phyloP scores from a whole-genome alignment of 352 stramenopile genomes.

The Phytopythium helicoides region DNA sequence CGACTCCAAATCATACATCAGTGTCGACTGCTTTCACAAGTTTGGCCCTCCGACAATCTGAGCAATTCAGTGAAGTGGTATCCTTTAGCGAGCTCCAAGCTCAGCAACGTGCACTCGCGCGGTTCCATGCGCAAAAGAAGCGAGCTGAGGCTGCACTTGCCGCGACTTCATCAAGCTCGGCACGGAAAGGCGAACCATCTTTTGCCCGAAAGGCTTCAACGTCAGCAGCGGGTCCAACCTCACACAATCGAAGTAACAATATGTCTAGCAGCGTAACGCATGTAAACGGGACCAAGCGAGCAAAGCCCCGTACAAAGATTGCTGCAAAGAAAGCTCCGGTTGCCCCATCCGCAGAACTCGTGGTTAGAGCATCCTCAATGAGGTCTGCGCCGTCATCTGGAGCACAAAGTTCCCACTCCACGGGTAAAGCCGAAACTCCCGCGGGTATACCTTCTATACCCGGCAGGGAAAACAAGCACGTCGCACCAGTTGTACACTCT shows the following conservation, averaged over 20 bases:
- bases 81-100: constrained; percentile 47
- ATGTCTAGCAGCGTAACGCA: background rate
- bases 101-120: constrained; percentile 41
- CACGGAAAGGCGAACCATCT: constrained; percentile 8
- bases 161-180: background rate
- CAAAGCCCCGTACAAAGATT: background rate
- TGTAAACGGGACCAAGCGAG: background rate
- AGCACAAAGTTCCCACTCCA: too few species aligned
- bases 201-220: background rate
- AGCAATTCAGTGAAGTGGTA: constrained; percentile 35
- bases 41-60: constrained; percentile 12
- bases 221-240: background rate
- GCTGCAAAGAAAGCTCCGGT: constrained; percentile 3
- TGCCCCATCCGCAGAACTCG: background rate
- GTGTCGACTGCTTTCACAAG: constrained; percentile 1
- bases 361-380: background rate
- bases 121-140: constrained; percentile 39
- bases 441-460: background rate
- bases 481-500: constrained; percentile 29
- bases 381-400: too few species aligned
- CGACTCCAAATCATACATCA: constrained; percentile 8
- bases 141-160: constrained; percentile 7
- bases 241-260: constrained; percentile 3
- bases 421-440: too few species aligned
- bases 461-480: background rate